A percentile compares a stretch with the other conserved stretches of the same genome.
Evolutionary conservation across 2,329 filamentous ascomycete genomes (phyloP).

Genomic region (Aspergillus tubingensis): DNA sequence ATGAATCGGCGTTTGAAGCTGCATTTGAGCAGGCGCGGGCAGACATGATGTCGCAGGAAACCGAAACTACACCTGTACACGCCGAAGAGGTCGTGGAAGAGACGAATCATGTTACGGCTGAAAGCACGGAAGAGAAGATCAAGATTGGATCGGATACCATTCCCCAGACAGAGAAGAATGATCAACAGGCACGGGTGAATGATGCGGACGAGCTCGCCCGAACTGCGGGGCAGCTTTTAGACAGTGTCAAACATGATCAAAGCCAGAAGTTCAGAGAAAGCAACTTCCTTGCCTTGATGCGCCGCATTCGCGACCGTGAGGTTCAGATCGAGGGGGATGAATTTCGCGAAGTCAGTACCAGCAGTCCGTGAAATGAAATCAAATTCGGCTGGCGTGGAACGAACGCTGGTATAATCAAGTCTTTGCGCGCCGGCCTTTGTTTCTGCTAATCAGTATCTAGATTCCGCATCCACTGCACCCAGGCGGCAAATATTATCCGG

Average conservation of each 20-base stretch:
- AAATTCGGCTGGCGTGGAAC: conserved; percentile 37
- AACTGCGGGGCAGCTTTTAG: conserved; percentile 70
- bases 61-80: conserved; percentile 19
- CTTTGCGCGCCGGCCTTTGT: conserved; percentile 30
- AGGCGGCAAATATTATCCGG: conserved; percentile 49
- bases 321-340: conserved; percentile 71
- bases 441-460: conserved; percentile 41
- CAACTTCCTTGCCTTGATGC: conserved; percentile 75
- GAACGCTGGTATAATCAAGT: conserved; percentile 40
- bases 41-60: conserved; percentile 36
- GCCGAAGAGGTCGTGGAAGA: conserved; percentile 17
- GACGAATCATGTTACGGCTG: not conserved
- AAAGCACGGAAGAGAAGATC: conserved; percentile 27
- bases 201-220: conserved; percentile 69
- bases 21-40: conserved; percentile 46
- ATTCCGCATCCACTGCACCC: conserved; percentile 49
- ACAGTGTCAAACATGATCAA: conserved; percentile 67
- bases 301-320: conserved; percentile 70
- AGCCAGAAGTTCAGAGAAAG: conserved; percentile 77
- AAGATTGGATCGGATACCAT: conserved; percentile 50
- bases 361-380: conserved; percentile 41
- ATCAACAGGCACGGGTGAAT: conserved; percentile 35
- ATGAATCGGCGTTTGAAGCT: conserved; percentile 49
- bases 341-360: conserved; percentile 50
- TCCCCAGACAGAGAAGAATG: conserved; percentile 35